Conservation (phyloP, 805 yeast species). For the Teunomyces pallodes region DNA sequence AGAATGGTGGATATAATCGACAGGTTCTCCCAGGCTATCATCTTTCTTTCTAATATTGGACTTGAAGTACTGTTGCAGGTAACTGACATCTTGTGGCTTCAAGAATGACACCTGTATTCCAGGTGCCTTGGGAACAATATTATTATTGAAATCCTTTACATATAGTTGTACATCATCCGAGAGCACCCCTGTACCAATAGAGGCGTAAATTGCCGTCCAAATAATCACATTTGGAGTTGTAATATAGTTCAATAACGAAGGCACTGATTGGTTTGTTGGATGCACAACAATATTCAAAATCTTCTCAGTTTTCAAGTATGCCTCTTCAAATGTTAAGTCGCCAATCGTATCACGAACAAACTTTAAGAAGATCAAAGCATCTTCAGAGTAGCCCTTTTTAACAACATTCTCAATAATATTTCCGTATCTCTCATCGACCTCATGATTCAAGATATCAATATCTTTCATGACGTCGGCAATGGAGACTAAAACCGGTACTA, state of each 20-base stretch:
- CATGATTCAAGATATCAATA: conserved; percentile 48
- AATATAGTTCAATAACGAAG: conserved; percentile 77
- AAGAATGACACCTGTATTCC: conserved; percentile 43
- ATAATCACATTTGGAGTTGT: conserved; percentile 91
- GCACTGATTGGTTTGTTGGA: conserved; percentile 69
- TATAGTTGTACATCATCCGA: conserved; percentile 54
- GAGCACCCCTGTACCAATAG: conserved; percentile 70
- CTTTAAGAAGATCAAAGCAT: conserved; percentile 72
- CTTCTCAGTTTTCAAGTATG: conserved; percentile 73
- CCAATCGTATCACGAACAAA: conserved; percentile 77
- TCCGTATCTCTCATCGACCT: conserved; percentile 59
- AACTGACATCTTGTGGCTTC: conserved; percentile 45
- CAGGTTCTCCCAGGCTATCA: conserved; percentile 7
- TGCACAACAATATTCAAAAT: conserved; percentile 82
- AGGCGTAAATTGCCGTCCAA: conserved; percentile 82
- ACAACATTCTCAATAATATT: conserved; percentile 73
- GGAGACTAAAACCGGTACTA: conserved; percentile 44
- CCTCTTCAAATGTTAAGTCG: conserved; percentile 89
- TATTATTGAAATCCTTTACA: conserved; percentile 62
- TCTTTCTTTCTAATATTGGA: conserved; percentile 10
- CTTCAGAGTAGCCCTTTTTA: conserved; percentile 82
- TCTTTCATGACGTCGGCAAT: conserved; percentile 42
- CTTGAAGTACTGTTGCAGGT: conserved; percentile 43
- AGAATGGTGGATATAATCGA: conserved; percentile 14
- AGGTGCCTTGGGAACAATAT: conserved; percentile 49